Base-by-base conservation (phyloP, 2,329 filamentous ascomycete genomes). In the Talaromyces sp. region DNA sequence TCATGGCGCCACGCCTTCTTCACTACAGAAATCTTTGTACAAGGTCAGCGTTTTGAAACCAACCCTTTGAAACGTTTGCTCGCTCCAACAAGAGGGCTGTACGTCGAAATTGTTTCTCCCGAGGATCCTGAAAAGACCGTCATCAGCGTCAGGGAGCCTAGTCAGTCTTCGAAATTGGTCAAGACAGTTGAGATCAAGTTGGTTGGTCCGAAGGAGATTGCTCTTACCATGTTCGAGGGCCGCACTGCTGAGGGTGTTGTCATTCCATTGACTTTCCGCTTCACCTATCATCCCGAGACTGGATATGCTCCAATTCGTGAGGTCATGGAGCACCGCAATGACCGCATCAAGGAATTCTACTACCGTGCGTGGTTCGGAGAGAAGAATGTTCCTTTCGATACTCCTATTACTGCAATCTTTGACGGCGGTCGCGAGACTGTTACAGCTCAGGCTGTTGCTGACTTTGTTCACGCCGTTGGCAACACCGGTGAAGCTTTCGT, bases 301-400 rank as follows among this genome's bases (percentile, higher is more conserved):
- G 95, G 95, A 34, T 99, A 97, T 76, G 94, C 96, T n/a, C 95
- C 95, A 19, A 97, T 99, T 71, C 90, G 90, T 68, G 95, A 99
- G 79, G 91, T 98, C 69, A 99, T 99, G 95, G 87, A 93, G 40
- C 90, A 88, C 64, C 92, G 95, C 75, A 99, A 99, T 76, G 94
- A 99, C 76, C 91, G 92, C 69, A 98, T 99, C 84, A 99, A 99
- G 84, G 92, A 97, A 79, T 99, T 99, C 78, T 99, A 99, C 85
- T 99, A 96, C 88, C 89, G 89, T 71, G 89, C 96, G 70, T 99
- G 95, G 95, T 99, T 99, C 72, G 95, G 93, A 49, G 86, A 93
- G 67, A 93, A 97, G 74, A 80, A 85, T 51, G 85, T 96, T 60
- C 89, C 96, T 64, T 91, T 97, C 64, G 90, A 97, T 72, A 89